phyloP scores from a whole-genome alignment of 1,284 basidiomycete species.

The Tilletiaria anomala region DNA sequence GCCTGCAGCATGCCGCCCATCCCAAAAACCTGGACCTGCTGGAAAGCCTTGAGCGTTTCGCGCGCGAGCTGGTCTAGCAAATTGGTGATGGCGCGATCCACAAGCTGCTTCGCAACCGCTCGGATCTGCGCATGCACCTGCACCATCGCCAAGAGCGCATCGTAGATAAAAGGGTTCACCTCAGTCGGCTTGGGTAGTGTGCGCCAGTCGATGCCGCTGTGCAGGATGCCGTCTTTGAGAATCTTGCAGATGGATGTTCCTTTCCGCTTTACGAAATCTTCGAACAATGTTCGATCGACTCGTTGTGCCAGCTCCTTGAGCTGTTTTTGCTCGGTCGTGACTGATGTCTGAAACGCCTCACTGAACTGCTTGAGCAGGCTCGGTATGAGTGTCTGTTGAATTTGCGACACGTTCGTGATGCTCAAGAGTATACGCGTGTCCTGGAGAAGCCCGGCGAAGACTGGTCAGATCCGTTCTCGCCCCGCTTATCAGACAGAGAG shows the following conservation, averaged over 20 bases:
- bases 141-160: conserved; percentile 72
- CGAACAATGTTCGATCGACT: conserved; percentile 73
- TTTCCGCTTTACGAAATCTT: conserved; percentile 70
- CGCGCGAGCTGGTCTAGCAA: conserved; percentile 70
- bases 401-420: conserved; percentile 70
- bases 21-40: conserved; percentile 71
- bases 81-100: conserved; percentile 64
- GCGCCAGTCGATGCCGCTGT: conserved; percentile 73
- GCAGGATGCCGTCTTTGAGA: conserved; percentile 63
- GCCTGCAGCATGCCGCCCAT: conserved; percentile 98
- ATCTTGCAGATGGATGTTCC: conserved; percentile 53
- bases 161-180: conserved; percentile 87
- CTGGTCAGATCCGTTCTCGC: too few species aligned
- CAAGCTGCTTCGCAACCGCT: conserved; percentile 56
- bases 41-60: conserved; percentile 69
- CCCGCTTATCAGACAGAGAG: too few species aligned
- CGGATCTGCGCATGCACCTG: conserved; percentile 81
- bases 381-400: conserved; percentile 59
- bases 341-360: conserved; percentile 57
- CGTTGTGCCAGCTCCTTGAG: conserved; percentile 63
- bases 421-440: conserved; percentile 76
- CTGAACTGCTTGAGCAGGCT: conserved; percentile 67
- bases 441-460: too few species aligned
- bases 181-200: conserved; percentile 64
- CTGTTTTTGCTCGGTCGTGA: conserved; percentile 62